A percentile compares a stretch with the other conserved stretches of the same genome.
Conservation (phyloP, 129 eudicot genomes). For the Artemisia tridentata region DNA sequence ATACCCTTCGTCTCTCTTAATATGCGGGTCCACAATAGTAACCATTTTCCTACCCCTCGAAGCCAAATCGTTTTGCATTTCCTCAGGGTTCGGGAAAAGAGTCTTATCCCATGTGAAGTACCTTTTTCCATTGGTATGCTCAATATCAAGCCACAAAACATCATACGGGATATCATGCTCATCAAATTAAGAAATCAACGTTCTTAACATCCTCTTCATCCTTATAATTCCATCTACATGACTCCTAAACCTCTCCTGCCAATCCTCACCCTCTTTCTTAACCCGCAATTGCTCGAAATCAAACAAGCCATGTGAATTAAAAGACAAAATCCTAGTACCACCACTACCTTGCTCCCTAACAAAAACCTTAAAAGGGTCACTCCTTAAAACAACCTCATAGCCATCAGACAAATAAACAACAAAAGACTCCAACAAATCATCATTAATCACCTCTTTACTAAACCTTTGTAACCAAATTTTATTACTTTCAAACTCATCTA, state of each 20-base stretch:
- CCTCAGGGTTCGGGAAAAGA: slow-evolving; percentile 90
- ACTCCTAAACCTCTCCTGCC: slow-evolving; percentile 78
- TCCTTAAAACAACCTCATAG: slow-evolving; percentile 68
- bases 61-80: slow-evolving; percentile 89
- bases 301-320: slow-evolving; percentile 88
- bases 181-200: slow-evolving; percentile 83
- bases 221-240: slow-evolving; percentile 98
- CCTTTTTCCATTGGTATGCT: slow-evolving; percentile 88
- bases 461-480: slow-evolving; percentile 75
- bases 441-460: slow-evolving; percentile 36
- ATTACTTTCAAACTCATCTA: slow-evolving; percentile 45
- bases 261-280: slow-evolving; percentile 74
- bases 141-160: slow-evolving; percentile 98
- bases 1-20: slow-evolving; percentile 75
- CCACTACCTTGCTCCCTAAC: slow-evolving; percentile 70
- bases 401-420: slow-evolving; percentile 71
- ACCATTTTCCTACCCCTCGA: slow-evolving; percentile 91
- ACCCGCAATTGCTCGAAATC: slow-evolving; percentile 82
- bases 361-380: slow-evolving; percentile 84
- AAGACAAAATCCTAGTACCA: slow-evolving; percentile 56
- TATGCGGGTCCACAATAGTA: slow-evolving; percentile 95
- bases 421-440: slow-evolving; percentile 33
- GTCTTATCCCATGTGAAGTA: slow-evolving; percentile 89
- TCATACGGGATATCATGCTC: slow-evolving; percentile 94
- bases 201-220: slow-evolving; percentile 90